Base-by-base conservation (phyloP, 75 land plant species). In the Selaginella tamariscina region DNA sequence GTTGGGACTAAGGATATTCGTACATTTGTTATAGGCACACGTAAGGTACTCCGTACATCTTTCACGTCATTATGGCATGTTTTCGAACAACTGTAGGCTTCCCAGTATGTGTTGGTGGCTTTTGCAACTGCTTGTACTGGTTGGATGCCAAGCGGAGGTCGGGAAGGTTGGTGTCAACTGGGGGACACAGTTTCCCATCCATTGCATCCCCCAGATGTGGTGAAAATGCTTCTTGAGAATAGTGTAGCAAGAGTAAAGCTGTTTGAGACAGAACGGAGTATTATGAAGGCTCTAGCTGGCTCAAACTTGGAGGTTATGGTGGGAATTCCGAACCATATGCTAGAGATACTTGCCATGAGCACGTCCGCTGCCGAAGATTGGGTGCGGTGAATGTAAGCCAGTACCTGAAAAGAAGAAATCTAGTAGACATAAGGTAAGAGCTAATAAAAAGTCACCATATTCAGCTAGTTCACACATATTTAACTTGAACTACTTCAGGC, bases 281-380 rank as follows among this genome's bases (percentile, higher is more conserved):
- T 73, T 22, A 26, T 87, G 56, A 68, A 54, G 2, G 69, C 79
- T 0, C 66, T 87, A 24, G 88, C 81, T 0, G 82, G 77, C 5
- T 72, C 71, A 1, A 75, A 82, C 62, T 80, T 87, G 32, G 85
- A 87, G 65, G 81, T 85, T 28, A 87, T 85, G 83, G 71, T 85
- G 21, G 88, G 78, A 1, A 80, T 86, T 24, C 84, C 90, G 0
- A 87, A 85, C 32, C 60, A 75, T n/a, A 59, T 59, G 62, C 62
- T 59, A 5, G 26, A 21, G 26, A 23, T 21, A 5, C 62, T 59
- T 2, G 5, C 62, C 26, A 9, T 21, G 27, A 59, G 62, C 62
- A 23, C n/a, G 27, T 9, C 8, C 62, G 62, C 62, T 23, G 62
- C 62, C n/a, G 18, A n/a, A 2, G 23, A 59, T 8, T 59, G 62